Percentiles rank a stretch among this genome's conserved stretches.
phyloP scores from a whole-genome alignment of 139 green algal genomes.

The Yamagishiella unicocca region DNA sequence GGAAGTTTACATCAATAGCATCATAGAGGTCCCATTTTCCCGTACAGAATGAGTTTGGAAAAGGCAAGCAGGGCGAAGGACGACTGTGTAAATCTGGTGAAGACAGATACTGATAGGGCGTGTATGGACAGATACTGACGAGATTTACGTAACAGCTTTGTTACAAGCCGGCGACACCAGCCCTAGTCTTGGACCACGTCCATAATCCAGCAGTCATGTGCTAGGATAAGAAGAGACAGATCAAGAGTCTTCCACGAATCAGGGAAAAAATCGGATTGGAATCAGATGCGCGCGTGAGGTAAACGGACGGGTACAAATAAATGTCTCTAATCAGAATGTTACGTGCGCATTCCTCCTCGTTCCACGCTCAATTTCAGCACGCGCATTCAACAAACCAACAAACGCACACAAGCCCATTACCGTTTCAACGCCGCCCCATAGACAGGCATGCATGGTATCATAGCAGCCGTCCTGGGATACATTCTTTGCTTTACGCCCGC shows the following conservation, averaged over 20 bases:
- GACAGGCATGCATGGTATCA: conserved; percentile 12
- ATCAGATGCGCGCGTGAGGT: conserved; percentile 20
- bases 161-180: conserved; percentile 18
- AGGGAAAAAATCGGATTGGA: conserved; percentile 40
- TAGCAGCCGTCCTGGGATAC: not conserved
- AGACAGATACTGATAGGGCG: too few relatives aligned
- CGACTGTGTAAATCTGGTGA: too few relatives aligned
- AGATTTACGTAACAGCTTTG: conserved; percentile 22
- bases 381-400: conserved; percentile 6
- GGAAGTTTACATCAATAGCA: too few relatives aligned
- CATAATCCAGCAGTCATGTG: conserved; percentile 13
- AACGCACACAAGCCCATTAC: not conserved
- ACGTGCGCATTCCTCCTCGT: not conserved
- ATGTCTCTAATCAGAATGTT: conserved; percentile 16
- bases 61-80: too few relatives aligned
- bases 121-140: too few relatives aligned
- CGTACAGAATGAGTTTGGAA: too few relatives aligned
- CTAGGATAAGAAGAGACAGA: conserved; percentile 37
- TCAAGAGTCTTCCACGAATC: conserved; percentile 38
- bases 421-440: not conserved
- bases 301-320: conserved; percentile 39
- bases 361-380: not conserved
- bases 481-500: not conserved
- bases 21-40: too few relatives aligned
- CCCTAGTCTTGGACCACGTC: conserved; percentile 2